These are phyloP conservation scores for Starmerella tilneyi DNA, from an alignment of 805 yeast species.

Conservation along the genomic window DNA sequence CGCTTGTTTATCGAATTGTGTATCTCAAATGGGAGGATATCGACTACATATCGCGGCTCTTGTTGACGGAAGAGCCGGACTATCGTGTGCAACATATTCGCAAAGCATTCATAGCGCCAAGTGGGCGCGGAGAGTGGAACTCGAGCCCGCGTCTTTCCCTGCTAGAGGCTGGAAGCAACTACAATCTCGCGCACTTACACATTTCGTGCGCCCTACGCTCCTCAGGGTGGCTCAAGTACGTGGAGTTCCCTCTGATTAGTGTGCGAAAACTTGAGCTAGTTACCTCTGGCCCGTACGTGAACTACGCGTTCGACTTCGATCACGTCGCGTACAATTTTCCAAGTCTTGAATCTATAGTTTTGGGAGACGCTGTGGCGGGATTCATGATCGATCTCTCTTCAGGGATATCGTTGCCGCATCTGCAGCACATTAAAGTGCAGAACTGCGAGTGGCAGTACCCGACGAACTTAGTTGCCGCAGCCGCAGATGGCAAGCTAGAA, in stretches of 20 bases:
- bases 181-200: neutral
- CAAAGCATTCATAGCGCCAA: neutral
- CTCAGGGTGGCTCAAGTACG: conserved; percentile 25
- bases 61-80: neutral
- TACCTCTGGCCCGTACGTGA: conserved; percentile 1
- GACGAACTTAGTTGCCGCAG: conserved; percentile 9
- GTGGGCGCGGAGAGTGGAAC: conserved; percentile 23
- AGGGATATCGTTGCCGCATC: neutral
- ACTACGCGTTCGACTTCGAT: conserved; percentile 20
- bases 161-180: conserved; percentile 1
- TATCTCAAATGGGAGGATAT: conserved; percentile 15
- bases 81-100: neutral
- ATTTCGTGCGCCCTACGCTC: conserved; percentile 13
- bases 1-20: conserved; percentile 8
- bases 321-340: conserved; percentile 18
- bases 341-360: conserved; percentile 6
- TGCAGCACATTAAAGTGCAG: conserved; percentile 7
- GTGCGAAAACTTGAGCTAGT: conserved; percentile 4
- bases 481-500: conserved; percentile 4
- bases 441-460: conserved; percentile 20
- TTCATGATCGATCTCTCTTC: conserved; percentile 9
- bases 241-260: conserved; percentile 9
- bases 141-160: conserved; percentile 14
- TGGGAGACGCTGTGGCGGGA: conserved; percentile 12
- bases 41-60: neutral